Percentiles rank a stretch among this genome's conserved stretches.
Evolutionary conservation across 768 basidiomycete species (phyloP).

Genomic region (Rhizopogon rudus): DNA sequence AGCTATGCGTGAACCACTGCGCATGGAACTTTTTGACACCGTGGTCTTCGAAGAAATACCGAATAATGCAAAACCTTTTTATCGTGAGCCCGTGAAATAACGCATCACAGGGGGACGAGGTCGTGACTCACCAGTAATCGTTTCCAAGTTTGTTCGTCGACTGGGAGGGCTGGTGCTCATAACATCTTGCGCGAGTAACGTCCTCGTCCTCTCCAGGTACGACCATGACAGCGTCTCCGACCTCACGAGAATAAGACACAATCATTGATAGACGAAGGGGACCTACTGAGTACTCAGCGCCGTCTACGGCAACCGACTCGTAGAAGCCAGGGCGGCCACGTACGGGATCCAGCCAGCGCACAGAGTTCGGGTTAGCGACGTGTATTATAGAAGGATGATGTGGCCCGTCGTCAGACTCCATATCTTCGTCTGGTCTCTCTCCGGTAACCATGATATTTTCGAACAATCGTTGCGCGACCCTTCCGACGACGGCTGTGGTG

Average conservation of each 20-base stretch:
- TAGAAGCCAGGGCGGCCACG: slow-evolving; percentile 31
- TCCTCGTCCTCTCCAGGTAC: slow-evolving; percentile 49
- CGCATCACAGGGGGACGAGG: not conserved
- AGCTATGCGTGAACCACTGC: slow-evolving; percentile 64
- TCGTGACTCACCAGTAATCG: slow-evolving; percentile 47
- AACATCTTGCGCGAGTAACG: slow-evolving; percentile 34
- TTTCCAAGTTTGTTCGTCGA: slow-evolving; percentile 56
- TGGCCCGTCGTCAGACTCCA: slow-evolving; percentile 11
- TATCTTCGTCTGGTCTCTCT: slow-evolving; percentile 22
- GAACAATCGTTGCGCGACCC: slow-evolving; percentile 43
- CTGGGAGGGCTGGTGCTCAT: slow-evolving; percentile 33
- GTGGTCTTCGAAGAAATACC: slow-evolving; percentile 50
- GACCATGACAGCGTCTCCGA: slow-evolving; percentile 62
- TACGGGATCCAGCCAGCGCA: slow-evolving; percentile 29
- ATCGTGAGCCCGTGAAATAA: not conserved
- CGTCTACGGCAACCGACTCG: slow-evolving; percentile 49
- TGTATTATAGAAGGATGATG: slow-evolving; percentile 17
- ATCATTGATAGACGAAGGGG: not conserved
- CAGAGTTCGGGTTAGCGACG: slow-evolving; percentile 24
- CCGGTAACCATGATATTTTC: slow-evolving; percentile 38
- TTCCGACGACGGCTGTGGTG: slow-evolving; percentile 44
- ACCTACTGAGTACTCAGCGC: slow-evolving; percentile 49
- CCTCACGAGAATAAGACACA: slow-evolving; percentile 31
- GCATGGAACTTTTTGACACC: slow-evolving; percentile 56
- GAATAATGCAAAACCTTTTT: slow-evolving; percentile 68